Base-by-base conservation (phyloP, 202 grass and related monocot genomes). In the Tripidium arundinaceum region DNA sequence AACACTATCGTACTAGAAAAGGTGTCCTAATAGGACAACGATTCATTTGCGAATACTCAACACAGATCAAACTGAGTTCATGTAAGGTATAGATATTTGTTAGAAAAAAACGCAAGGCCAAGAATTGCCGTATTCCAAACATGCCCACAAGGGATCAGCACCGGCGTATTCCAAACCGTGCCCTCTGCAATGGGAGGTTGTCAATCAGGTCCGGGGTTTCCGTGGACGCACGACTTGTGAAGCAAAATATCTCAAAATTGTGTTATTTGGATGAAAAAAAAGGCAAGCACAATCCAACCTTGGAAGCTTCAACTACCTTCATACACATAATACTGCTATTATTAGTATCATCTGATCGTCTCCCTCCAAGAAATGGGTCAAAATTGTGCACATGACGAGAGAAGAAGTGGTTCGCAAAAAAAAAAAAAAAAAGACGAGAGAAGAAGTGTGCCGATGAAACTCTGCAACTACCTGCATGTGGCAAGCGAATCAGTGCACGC, bases 181-280 rank as follows among this genome's bases (percentile, higher is more conserved):
- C n/a, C n/a, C 62, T 28, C 11, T 26, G 38, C 22, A 14, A 28
- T 27, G 39, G 14, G 50, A 22, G 11, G 34, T 2, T 70, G 77
- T 57, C 28, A 9, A 45, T 45, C 42, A 15, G 42, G 11, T 27
- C 13, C 18, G 71, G 22, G 33, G 58, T 65, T 81, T 85, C 64
- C 82, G 83, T 85, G 83, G 72, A 89, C 83, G 72, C 78, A 11
- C 45, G 14, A 78, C 37, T 66, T 26, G 46, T 13, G 19, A 59
- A 19, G 24, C 9, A 7, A 68, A 37, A 39, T 29, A 80, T 77
- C 78, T 41, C 16, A 29, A 47, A 73, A 19, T 1, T 10, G 29
- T 8, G 2, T 52, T 37, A 4, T 63, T 8, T 11, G 22, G 2
- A 4, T 22, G 41, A 43, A 18, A 6, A 8, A 49, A 50, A 8